Evolutionary conservation across 2,329 filamentous ascomycete species (phyloP).

Genomic region (Ophiostoma ulmi): DNA sequence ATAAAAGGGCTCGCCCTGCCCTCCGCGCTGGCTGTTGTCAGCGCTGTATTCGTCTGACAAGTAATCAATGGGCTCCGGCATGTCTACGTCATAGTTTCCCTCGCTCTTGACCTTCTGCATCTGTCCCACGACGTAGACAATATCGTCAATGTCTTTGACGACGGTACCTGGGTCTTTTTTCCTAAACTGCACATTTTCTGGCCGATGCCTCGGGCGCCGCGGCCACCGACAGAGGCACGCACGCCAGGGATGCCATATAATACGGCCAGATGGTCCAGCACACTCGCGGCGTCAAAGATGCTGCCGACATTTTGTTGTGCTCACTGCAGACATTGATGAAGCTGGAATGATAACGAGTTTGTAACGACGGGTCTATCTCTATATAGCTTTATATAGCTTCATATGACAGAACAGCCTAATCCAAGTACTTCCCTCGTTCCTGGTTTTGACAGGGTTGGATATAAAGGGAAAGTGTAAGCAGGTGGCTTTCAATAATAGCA

Average conservation of each 20-base stretch:
- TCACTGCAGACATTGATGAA: not conserved
- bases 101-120: not conserved
- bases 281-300: not conserved
- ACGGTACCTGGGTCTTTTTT: not conserved
- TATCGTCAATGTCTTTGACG: not conserved
- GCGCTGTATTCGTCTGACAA: not conserved
- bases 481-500: not conserved
- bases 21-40: not conserved
- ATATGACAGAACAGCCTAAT: no score
- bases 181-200: not conserved
- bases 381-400: no score
- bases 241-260: not conserved
- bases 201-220: not conserved
- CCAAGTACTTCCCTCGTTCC: not conserved
- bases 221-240: not conserved
- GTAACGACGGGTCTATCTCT: no score
- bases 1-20: not conserved
- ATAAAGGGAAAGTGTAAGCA: not conserved
- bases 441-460: not conserved
- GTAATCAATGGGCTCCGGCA: not conserved
- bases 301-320: not conserved
- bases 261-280: not conserved
- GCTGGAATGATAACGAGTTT: not conserved
- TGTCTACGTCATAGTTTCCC: not conserved
- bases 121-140: not conserved